A percentile compares a stretch with the other conserved stretches of the same genome.
Evolutionary conservation across 768 basidiomycete species (phyloP).

Genomic region (Nidularia sp.): DNA sequence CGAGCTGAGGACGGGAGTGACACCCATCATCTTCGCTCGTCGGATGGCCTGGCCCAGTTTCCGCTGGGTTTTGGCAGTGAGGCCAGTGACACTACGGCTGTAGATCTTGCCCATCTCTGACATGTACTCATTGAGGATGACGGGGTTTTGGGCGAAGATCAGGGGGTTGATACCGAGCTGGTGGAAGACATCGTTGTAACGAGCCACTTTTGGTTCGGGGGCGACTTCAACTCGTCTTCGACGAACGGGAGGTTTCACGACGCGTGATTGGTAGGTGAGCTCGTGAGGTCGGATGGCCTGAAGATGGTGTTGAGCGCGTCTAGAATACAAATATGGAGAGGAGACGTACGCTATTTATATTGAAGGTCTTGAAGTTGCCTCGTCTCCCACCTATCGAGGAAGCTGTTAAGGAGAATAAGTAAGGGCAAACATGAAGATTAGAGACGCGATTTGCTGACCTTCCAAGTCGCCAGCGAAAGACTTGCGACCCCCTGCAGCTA

Average conservation of each 20-base stretch:
- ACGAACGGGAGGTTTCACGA: slow-evolving; percentile 1
- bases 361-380: slow-evolving; percentile 13
- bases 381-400: no score
- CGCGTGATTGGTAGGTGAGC: slow-evolving; percentile 22
- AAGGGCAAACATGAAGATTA: no score
- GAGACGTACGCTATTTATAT: slow-evolving; percentile 13
- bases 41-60: slow-evolving; percentile 80
- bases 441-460: no score
- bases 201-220: slow-evolving; percentile 51
- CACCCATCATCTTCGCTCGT: slow-evolving; percentile 87
- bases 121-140: slow-evolving; percentile 53
- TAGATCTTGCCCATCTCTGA: slow-evolving; percentile 81
- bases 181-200: slow-evolving; percentile 62
- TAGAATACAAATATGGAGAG: background rate
- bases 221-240: slow-evolving; percentile 41
- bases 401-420: no score
- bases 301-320: no score
- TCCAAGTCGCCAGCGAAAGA: no score
- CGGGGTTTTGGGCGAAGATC: slow-evolving; percentile 57
- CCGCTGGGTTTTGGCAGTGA: slow-evolving; percentile 80
- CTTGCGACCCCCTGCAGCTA: no score
- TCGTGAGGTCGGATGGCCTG: slow-evolving; percentile 19
- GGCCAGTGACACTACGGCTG: slow-evolving; percentile 58
- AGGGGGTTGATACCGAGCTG: slow-evolving; percentile 73
- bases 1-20: slow-evolving; percentile 64